A percentile compares a stretch with the other conserved stretches of the same genome.
These are phyloP conservation scores for Kluyveromyces wickerhamii DNA, from an alignment of 805 yeast species.

Conservation along the genomic window DNA sequence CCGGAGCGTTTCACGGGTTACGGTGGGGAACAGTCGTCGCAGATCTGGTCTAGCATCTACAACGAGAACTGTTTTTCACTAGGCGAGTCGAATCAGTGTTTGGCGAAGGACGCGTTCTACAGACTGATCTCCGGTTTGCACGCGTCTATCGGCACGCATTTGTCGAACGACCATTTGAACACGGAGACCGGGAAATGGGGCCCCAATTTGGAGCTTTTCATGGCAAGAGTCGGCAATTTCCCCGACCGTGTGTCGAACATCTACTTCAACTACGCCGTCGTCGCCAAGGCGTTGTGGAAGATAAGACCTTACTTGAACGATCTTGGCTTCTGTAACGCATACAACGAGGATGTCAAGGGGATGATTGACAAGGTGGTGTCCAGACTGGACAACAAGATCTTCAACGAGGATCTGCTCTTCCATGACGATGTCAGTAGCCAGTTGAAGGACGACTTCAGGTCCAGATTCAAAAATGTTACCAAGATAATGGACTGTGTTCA, in stretches of 20 bases:
- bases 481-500: constrained; percentile 97
- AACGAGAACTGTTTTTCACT: constrained; percentile 79
- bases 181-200: constrained; percentile 70
- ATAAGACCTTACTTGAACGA: constrained; percentile 44
- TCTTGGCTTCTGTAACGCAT: constrained; percentile 40
- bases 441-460: constrained; percentile 78
- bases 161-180: constrained; percentile 74
- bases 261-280: constrained; percentile 85
- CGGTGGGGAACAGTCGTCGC: constrained; percentile 84
- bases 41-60: constrained; percentile 90
- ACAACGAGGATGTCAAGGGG: constrained; percentile 39
- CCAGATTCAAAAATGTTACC: constrained; percentile 81
- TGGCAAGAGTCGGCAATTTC: constrained; percentile 82
- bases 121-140: constrained; percentile 89
- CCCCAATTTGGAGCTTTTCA: constrained; percentile 74
- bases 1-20: constrained; percentile 97
- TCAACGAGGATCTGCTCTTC: constrained; percentile 45
- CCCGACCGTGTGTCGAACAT: constrained; percentile 86
- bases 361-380: constrained; percentile 36
- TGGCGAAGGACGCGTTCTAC: constrained; percentile 84
- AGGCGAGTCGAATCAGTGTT: constrained; percentile 47
- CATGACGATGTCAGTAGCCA: constrained; percentile 35
- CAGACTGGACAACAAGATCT: constrained; percentile 30
- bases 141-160: constrained; percentile 88
- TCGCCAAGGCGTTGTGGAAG: constrained; percentile 74